phyloP scores from a whole-genome alignment of 495 filamentous ascomycete genomes.

The Xeromyces bisporus region DNA sequence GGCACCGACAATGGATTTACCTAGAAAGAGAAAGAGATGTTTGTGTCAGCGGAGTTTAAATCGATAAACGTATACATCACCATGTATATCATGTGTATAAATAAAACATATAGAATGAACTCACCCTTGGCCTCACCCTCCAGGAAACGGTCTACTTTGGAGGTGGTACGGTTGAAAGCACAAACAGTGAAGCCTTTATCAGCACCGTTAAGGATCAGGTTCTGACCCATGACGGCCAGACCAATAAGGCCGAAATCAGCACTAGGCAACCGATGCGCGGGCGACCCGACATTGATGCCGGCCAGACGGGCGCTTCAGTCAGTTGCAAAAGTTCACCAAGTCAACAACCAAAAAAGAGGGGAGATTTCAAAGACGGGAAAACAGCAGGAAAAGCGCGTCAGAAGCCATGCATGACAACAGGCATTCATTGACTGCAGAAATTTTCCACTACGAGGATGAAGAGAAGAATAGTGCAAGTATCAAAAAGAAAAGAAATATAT shows the following conservation, averaged over 20 bases:
- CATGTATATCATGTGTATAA: no score
- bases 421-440: neutral
- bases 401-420: neutral
- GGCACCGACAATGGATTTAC: slow-evolving; percentile 84
- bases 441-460: no score
- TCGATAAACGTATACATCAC: no score
- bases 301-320: slow-evolving; percentile 70
- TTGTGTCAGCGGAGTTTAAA: no score
- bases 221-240: slow-evolving; percentile 98
- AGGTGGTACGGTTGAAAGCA: slow-evolving; percentile 93
- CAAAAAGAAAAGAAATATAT: slow-evolving; percentile 1
- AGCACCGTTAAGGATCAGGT: slow-evolving; percentile 96
- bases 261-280: slow-evolving; percentile 38
- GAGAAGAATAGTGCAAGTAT: slow-evolving; percentile 6
- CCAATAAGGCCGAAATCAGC: slow-evolving; percentile 97
- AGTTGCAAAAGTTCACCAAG: slow-evolving; percentile 34
- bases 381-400: neutral
- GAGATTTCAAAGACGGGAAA: neutral
- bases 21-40: no score
- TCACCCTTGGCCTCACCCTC: slow-evolving; percentile 81
- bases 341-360: neutral
- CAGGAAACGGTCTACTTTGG: slow-evolving; percentile 94
- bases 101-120: no score
- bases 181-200: slow-evolving; percentile 92
- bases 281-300: slow-evolving; percentile 61